Evolutionary conservation across 805 yeast genomes (phyloP).

Genomic region (Wickerhamiella slavikovae): DNA sequence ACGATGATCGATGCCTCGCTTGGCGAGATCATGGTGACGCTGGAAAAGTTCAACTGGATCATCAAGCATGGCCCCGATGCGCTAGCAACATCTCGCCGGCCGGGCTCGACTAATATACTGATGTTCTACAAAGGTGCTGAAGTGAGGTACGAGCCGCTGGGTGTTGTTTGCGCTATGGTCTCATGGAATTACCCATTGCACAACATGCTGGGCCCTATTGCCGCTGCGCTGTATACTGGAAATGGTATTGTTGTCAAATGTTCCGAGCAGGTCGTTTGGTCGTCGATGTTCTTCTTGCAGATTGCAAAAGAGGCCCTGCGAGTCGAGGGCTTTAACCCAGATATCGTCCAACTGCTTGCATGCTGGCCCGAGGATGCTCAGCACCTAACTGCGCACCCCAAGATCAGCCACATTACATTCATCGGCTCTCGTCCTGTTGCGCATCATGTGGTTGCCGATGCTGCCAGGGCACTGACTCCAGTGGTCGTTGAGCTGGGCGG

Average conservation of each 20-base stretch:
- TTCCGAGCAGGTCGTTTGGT: conserved; percentile 93
- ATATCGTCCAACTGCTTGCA: conserved; percentile 70
- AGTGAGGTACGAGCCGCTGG: conserved; percentile 82
- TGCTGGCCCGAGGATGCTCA: conserved; percentile 85
- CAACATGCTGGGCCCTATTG: conserved; percentile 77
- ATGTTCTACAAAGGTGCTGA: conserved; percentile 86
- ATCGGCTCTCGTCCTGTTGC: conserved; percentile 95
- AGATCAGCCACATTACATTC: conserved; percentile 72
- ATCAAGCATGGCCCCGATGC: conserved; percentile 61
- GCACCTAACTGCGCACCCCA: conserved; percentile 64
- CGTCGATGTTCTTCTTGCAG: conserved; percentile 57
- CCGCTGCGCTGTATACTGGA: conserved; percentile 78
- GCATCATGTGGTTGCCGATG: conserved; percentile 63
- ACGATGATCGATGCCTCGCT: conserved; percentile 80
- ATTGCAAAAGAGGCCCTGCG: conserved; percentile 53
- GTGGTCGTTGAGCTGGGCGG: conserved; percentile 95
- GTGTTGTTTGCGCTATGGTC: conserved; percentile 72
- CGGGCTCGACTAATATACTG: conserved; percentile 71
- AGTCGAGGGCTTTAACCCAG: conserved; percentile 56
- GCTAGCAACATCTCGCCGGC: conserved; percentile 48
- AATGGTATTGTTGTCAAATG: conserved; percentile 83
- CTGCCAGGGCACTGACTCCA: conserved; percentile 75
- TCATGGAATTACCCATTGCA: conserved; percentile 98
- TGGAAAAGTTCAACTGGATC: conserved; percentile 85
- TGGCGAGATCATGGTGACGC: conserved; percentile 86